These are phyloP conservation scores for Cyanidioschyzon merolae DNA, from an alignment of 23 red algal genomes.

Conservation along the genomic window DNA sequence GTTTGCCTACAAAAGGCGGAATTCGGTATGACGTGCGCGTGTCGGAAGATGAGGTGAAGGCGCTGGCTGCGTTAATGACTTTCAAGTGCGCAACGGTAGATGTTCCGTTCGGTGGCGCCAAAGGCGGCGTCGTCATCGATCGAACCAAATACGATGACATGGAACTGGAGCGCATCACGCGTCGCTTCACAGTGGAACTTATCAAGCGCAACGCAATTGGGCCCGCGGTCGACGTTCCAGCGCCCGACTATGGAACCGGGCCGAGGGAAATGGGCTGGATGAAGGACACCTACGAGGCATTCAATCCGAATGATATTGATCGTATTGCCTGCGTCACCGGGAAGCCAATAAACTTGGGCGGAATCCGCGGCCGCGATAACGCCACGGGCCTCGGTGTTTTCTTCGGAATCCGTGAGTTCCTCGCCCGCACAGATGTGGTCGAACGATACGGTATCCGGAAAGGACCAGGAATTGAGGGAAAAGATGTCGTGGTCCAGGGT, in stretches of 20 bases:
- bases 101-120: constrained; percentile 90
- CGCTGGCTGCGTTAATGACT: constrained; percentile 82
- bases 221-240: constrained; percentile 85
- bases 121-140: constrained; percentile 91
- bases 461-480: constrained; percentile 32
- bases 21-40: constrained; percentile 79
- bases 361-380: constrained; percentile 85
- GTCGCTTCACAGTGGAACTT: constrained; percentile 77
- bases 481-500: constrained; percentile 67
- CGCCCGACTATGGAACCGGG: constrained; percentile 91
- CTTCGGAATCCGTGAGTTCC: constrained; percentile 61
- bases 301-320: constrained; percentile 65
- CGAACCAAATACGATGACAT: constrained; percentile 38
- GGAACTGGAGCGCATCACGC: constrained; percentile 75
- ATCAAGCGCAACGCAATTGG: constrained; percentile 83
- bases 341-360: constrained; percentile 81
- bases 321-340: constrained; percentile 76
- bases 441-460: constrained; percentile 23
- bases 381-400: constrained; percentile 93
- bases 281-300: constrained; percentile 78
- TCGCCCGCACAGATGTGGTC: constrained; percentile 21
- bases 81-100: constrained; percentile 93
- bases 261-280: constrained; percentile 87
- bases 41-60: constrained; percentile 79
- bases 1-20: constrained; percentile 84